Evolutionary conservation across 352 stramenopile species (phyloP).

Genomic region (Hyaloperonospora arabidopsidis): DNA sequence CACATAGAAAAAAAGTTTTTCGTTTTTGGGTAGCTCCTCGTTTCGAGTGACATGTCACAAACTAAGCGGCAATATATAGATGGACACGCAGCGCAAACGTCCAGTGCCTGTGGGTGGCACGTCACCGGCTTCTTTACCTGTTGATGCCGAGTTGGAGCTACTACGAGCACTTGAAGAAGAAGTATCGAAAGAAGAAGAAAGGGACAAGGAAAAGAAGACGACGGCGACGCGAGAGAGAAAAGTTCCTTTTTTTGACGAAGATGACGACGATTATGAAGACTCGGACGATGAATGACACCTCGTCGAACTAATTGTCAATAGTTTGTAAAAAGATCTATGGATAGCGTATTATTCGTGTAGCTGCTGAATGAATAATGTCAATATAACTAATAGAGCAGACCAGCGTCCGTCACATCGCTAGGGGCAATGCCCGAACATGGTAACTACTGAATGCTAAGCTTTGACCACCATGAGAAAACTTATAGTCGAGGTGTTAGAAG

Average conservation of each 20-base stretch:
- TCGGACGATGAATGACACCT: constrained; percentile 24
- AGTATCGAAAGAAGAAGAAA: constrained; percentile 18
- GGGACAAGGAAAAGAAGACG: constrained; percentile 6
- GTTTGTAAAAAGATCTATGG: no score
- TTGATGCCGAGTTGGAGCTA: constrained; percentile 26
- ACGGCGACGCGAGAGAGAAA: constrained; percentile 7
- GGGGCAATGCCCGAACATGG: no score
- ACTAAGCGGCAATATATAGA: neutral
- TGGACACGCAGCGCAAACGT: neutral
- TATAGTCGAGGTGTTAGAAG: no score
- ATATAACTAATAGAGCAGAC: no score
- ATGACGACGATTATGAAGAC: constrained; percentile 32
- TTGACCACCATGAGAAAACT: no score
- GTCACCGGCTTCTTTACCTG: neutral
- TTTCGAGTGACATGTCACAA: no score
- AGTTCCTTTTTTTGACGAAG: constrained; percentile 6
- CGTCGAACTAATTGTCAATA: neutral
- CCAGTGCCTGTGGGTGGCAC: neutral
- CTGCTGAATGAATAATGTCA: no score
- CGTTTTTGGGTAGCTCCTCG: no score
- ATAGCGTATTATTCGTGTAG: no score
- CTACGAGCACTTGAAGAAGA: constrained; percentile 35
- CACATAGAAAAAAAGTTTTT: no score
- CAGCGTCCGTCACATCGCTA: no score
- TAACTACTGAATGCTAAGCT: no score